A percentile compares a stretch with the other conserved stretches of the same genome.
Evolutionary conservation across 257 asterid species (phyloP).

Genomic region (Orobanche coerulescens): DNA sequence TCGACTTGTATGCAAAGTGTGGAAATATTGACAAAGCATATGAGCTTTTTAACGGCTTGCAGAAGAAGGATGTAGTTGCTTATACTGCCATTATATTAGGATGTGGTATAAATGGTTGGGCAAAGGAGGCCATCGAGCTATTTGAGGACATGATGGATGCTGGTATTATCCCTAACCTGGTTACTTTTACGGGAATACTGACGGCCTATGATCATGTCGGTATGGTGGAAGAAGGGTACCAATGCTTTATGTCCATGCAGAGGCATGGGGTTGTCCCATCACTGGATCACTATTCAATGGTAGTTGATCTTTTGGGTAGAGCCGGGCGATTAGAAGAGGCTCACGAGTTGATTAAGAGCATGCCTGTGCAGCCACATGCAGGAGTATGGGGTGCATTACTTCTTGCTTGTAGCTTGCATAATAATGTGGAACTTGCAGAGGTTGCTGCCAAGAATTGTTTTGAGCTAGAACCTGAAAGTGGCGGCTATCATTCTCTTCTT

Average conservation of each 20-base stretch:
- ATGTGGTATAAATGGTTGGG: constrained; percentile 77
- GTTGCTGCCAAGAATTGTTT: constrained; percentile 56
- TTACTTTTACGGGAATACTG: constrained; percentile 57
- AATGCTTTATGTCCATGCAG: constrained; percentile 50
- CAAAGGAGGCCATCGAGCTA: constrained; percentile 46
- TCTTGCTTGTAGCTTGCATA: constrained; percentile 79
- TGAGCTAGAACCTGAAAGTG: constrained; percentile 61
- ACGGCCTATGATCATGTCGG: constrained; percentile 69
- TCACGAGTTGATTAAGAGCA: constrained; percentile 52
- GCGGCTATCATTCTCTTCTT: constrained; percentile 67
- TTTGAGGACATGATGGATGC: constrained; percentile 60
- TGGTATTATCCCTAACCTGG: constrained; percentile 49
- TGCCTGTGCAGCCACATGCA: constrained; percentile 65
- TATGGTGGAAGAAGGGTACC: constrained; percentile 72
- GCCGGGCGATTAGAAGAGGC: constrained; percentile 71
- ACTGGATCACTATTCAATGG: constrained; percentile 68
- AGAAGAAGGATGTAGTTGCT: constrained; percentile 56
- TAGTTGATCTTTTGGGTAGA: constrained; percentile 78
- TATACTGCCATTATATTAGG: constrained; percentile 88
- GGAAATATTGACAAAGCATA: constrained; percentile 68
- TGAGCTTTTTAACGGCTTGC: constrained; percentile 43
- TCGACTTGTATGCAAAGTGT: constrained; percentile 71
- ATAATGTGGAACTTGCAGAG: constrained; percentile 70
- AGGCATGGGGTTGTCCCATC: constrained; percentile 60
- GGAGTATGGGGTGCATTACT: constrained; percentile 97